Conservation (phyloP, 108 stramenopile genomes). For the Nitzschia inconspicua region DNA sequence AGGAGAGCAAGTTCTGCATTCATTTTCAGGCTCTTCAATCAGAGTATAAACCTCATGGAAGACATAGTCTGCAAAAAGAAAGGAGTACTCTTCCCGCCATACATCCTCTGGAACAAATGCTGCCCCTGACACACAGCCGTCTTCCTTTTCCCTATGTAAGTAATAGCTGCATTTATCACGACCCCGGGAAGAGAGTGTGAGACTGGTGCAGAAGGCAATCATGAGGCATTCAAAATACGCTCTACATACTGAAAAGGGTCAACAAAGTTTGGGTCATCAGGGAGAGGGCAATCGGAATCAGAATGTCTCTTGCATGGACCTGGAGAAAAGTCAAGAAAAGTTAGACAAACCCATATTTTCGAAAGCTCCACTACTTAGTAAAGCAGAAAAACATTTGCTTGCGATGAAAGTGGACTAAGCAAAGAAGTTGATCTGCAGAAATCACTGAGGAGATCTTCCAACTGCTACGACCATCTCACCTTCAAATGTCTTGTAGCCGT, state of each 20-base stretch:
- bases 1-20: slow-evolving; percentile 1
- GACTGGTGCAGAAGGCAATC: too few relatives aligned
- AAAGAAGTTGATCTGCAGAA: background rate
- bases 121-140: slow-evolving; percentile 20
- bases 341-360: too few relatives aligned
- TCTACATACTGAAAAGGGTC: slow-evolving; percentile 32
- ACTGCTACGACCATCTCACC: too few relatives aligned
- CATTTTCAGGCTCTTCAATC: background rate
- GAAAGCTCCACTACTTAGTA: background rate
- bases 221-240: too few relatives aligned
- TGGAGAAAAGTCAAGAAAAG: background rate
- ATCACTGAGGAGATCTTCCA: background rate
- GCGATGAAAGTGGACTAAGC: background rate
- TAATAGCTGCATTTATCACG: too few relatives aligned
- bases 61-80: slow-evolving; percentile 25
- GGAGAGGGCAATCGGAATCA: background rate
- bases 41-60: slow-evolving; percentile 11
- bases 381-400: background rate
- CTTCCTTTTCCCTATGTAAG: slow-evolving; percentile 14
- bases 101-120: slow-evolving; percentile 23
- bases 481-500: slow-evolving; percentile 20
- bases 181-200: too few relatives aligned
- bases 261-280: slow-evolving; percentile 2
- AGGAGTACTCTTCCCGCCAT: slow-evolving; percentile 25
- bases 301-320: slow-evolving; percentile 14